Conservation (phyloP, 208 protist genomes). For the Crithidia acanthocephali region DNA sequence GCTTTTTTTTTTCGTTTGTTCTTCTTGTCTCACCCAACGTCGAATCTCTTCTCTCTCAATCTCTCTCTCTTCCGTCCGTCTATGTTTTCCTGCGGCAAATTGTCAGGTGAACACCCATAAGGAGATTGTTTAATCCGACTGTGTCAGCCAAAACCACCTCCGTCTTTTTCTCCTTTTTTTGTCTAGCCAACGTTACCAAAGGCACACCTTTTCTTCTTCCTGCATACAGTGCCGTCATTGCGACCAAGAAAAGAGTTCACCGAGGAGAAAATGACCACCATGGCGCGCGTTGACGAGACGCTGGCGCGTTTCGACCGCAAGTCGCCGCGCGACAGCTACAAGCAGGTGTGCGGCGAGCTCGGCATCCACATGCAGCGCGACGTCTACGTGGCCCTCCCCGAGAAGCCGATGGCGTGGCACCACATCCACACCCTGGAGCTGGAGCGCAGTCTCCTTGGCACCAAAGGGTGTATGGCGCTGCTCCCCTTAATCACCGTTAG, state of each 20-base stretch:
- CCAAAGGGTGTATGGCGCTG: constrained; percentile 78
- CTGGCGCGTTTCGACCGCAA: constrained; percentile 79
- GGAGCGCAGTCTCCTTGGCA: constrained; percentile 52
- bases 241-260: constrained; percentile 6
- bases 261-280: constrained; percentile 62
- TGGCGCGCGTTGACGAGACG: constrained; percentile 68
- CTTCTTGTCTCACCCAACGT: too few relatives aligned
- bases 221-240: not conserved
- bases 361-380: constrained; percentile 65
- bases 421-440: constrained; percentile 73
- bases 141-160: too few relatives aligned
- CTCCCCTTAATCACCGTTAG: constrained; percentile 78
- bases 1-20: too few relatives aligned
- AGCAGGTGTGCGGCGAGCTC: constrained; percentile 77
- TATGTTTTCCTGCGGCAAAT: too few relatives aligned
- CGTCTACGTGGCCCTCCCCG: constrained; percentile 55
- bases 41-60: too few relatives aligned
- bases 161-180: too few relatives aligned
- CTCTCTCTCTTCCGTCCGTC: too few relatives aligned
- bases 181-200: too few relatives aligned
- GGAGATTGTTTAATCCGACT: too few relatives aligned
- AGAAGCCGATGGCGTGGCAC: constrained; percentile 68
- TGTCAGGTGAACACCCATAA: too few relatives aligned
- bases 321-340: constrained; percentile 78
- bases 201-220: not conserved